Evolutionary conservation across 108 stramenopile species (phyloP).

Genomic region (Mayamaea pseudoterrestris): DNA sequence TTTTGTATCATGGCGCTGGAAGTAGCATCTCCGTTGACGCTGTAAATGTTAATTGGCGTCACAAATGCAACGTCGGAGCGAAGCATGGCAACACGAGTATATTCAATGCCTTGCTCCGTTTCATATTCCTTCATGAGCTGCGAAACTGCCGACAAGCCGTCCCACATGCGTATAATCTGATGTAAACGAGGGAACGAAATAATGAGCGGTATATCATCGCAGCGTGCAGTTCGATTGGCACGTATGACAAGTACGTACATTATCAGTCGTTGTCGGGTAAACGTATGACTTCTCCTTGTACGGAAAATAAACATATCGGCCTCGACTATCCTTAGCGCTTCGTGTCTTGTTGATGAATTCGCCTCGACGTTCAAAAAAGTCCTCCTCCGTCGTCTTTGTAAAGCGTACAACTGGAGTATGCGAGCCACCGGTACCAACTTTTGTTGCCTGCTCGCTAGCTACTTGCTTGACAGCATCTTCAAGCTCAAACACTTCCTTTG

Average conservation of each 20-base stretch:
- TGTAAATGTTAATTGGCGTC: constrained; percentile 9
- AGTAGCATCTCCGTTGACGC: not conserved
- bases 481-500: not conserved
- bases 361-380: constrained; percentile 14
- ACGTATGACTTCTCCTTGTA: constrained; percentile 11
- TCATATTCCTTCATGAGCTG: constrained; percentile 3
- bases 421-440: constrained; percentile 16
- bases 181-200: no score
- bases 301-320: constrained; percentile 19
- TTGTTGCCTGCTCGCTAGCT: not conserved
- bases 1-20: no score
- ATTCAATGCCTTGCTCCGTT: not conserved
- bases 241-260: no score
- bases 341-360: constrained; percentile 14
- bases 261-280: constrained; percentile 9
- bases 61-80: constrained; percentile 18
- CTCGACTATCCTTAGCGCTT: constrained; percentile 12
- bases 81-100: constrained; percentile 20
- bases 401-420: no score
- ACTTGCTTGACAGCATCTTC: no score
- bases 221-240: no score
- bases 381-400: constrained; percentile 29
- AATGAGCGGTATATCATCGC: no score
- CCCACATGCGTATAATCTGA: constrained; percentile 13
- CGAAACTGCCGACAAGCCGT: constrained; percentile 22